Base-by-base conservation (phyloP, 2,329 filamentous ascomycete species). In the Arthrobotrys entomopaga region DNA sequence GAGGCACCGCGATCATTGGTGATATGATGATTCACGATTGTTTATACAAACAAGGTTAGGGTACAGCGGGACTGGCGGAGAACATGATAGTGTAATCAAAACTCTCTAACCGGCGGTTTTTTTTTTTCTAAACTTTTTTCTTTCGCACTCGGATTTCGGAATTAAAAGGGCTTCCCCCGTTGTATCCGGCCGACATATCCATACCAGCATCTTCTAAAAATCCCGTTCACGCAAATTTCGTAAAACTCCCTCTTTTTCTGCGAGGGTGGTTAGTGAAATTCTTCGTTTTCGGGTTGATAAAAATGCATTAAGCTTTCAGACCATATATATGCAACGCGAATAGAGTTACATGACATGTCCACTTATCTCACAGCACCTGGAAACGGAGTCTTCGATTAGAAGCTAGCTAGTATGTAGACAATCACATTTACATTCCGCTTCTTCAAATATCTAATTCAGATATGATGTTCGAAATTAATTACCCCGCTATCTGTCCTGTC, bases 61-160 rank as follows among this genome's bases (percentile, higher is more conserved):
- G 22, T n/a, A 49, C 48, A 6, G 54, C 56, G 65, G 65, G 56
- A 69, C 49, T 22, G 6, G 56, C 65, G 65, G 65, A 48, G 16
- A n/a, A 61, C 50, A 40, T 56, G 67, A 72, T 72, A 59, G 38
- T 42, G 67, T 72, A 72, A 72, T 72, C 67, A 59, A 8, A 53
- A 40, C 34, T 16, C 22, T 7, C 42, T 15, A n/a, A 22, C 48
- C 40, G 42, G 11, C n/a, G 8, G 42, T 13, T 40, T 38, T 46
- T 48, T 16, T 49, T 43, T 38, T 24, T 34, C 13, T 24, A 7
- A 50, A 8, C 3, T 6, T 59, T 40, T 60, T 26, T 56, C 3
- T 29, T 42, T 22, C 54, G 40, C 61, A 20, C 57, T 74, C 63
- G 70, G 70, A 60, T 57, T 66, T 74, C 70, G 70, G 70, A 64